Evolutionary conservation across 805 yeast genomes (phyloP), one percentile per base, ranked within the genome.

Genomic region (Lachancea nothofagi): DNA sequence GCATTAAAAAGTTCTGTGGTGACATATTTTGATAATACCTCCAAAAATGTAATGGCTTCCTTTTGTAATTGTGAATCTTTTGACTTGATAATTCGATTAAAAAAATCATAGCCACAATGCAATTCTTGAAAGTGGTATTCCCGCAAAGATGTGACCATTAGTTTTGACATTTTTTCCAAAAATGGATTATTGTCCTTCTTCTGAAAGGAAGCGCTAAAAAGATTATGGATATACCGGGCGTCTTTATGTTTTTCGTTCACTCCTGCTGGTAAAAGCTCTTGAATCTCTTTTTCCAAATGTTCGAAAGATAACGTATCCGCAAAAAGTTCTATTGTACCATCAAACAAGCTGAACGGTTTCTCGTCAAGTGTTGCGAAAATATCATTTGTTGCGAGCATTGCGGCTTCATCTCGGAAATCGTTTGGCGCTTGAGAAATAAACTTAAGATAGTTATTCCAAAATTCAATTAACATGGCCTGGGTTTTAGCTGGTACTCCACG

Each of bases 1-100:
- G 38, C 33, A 3, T 61, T 66, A 34, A 61, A 49, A 13, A 57
- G 55, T 0, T 42, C 33, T 5, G 58, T 49, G 0, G 65, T 57
- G 5, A 70, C 43, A 44, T 55, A 54, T 1, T 53, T 48, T 4
- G 71, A 66, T 5, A 74, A 13, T 12, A 59, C 60, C 14, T 49
- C 48, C 13, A 72, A 44, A 30, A 71, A 60, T 3, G 53, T 50
- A 0, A 53, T 47, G 1, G 77, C 52, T n/a, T 55, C 53, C 0
- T 55, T 43, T 3, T 42, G 19, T 38, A 46, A 61, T 7, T 46
- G 42, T 0, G 38, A 24, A 4, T 51, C 10, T 27, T 61, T 52
- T 10, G 47, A 40, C 24, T 44, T 47, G 4, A 69, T 48, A 14
- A 58, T 51, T 6, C 46, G 41, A 13, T 56, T 54, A 22, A 61